A percentile compares a stretch with the other conserved stretches of the same genome.
Evolutionary conservation across 2,329 filamentous ascomycete genomes (phyloP).

Genomic region (Exophiala bonariae): DNA sequence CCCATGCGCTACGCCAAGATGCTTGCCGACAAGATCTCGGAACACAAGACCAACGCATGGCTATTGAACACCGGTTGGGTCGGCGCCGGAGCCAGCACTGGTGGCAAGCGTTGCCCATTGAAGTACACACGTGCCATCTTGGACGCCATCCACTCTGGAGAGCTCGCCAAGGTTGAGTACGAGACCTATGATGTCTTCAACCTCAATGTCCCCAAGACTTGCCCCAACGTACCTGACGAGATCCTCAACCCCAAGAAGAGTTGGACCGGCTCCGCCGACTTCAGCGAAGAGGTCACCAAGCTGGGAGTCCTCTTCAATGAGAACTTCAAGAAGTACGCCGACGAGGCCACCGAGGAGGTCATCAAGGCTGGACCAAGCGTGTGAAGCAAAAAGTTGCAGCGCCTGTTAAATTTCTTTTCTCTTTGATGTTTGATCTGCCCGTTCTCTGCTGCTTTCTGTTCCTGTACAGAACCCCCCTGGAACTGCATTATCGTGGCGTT

Average conservation of each 20-base stretch:
- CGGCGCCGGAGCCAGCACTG: constrained; percentile 84
- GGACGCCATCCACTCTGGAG: constrained; percentile 95
- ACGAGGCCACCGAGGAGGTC: constrained; percentile 77
- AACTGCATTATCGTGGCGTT: constrained; percentile 21
- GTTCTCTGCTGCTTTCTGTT: constrained; percentile 5
- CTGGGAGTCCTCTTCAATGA: constrained; percentile 86
- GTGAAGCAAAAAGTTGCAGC: constrained; percentile 18
- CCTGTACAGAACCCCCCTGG: constrained; percentile 20
- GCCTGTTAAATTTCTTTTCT: too few relatives aligned
- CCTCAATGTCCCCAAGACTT: constrained; percentile 89
- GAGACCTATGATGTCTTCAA: constrained; percentile 97
- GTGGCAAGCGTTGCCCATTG: constrained; percentile 93
- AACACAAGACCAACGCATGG: constrained; percentile 96
- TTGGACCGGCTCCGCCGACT: constrained; percentile 83
- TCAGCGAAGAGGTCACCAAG: constrained; percentile 86
- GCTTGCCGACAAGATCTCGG: constrained; percentile 95
- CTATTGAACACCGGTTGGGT: constrained; percentile 98
- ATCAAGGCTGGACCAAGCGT: constrained; percentile 54
- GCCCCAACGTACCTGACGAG: constrained; percentile 84
- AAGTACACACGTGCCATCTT: constrained; percentile 99
- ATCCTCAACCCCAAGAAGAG: constrained; percentile 91
- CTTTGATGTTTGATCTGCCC: not conserved
- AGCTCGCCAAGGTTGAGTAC: constrained; percentile 89
- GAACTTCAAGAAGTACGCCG: constrained; percentile 96
- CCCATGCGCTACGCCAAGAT: constrained; percentile 99